Evolutionary conservation across 2,329 filamentous ascomycete genomes (phyloP), one percentile per base, ranked within the genome.

Genomic region (Calonectria hongkongensis): DNA sequence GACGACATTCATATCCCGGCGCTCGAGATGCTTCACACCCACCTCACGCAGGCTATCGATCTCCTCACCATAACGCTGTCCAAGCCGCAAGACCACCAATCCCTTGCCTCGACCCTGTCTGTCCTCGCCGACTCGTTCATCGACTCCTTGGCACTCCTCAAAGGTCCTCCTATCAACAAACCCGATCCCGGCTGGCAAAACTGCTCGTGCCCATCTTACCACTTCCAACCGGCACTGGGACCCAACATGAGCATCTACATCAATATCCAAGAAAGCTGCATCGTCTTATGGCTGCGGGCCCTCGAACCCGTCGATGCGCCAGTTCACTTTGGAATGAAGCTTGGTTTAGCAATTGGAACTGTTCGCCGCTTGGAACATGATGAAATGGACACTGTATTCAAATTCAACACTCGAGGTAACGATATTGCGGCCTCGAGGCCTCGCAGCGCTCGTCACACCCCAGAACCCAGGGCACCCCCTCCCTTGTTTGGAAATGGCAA

Each of bases 1-100:
- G 84, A 88, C 68, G 86, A 87, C 21, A 87, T 92, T 77, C 87
- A 88, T 76, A 89, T 98, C 64, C 88, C 90, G 18, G 92, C 95
- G 72, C 89, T 98, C 65, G 91, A 92, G 25, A 86, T 90, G 13
- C 90, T 97, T 15, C 91, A 95, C 74, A 91, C 92, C n/a, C 88
- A 95, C 48, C 92, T 98, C 77, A 96, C 94, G 73, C 91, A 95
- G 79, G 93, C 94, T 70, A 90, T 98, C 74, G 95, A 97, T 83
- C 91, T 98, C 58, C 92, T 98, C 63, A 91, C 93, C 78, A 90
- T 97, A 18, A 95, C 93, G 54, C 89, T 93, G 33, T 93, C 92
- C 66, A 77, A 79, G 91, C 91, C 79, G 86, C 75, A 70, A 89
- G 92, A 85, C 83, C 92, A 80, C 85, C 87, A 83, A 28, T 89